Base-by-base conservation (phyloP, 768 basidiomycete species). In the Boletus vinaceobasis region DNA sequence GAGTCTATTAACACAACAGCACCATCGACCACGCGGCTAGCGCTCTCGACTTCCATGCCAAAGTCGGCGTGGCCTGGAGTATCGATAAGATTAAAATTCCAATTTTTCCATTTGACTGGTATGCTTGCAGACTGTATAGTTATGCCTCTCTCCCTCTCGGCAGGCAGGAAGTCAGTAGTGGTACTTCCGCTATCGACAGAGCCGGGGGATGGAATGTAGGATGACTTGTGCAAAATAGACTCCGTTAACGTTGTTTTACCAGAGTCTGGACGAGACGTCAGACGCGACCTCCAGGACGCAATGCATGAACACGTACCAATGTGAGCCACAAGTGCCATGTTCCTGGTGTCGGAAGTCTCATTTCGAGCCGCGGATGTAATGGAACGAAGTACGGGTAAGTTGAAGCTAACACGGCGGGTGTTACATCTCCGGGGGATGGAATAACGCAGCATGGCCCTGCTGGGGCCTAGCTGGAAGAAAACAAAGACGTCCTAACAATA, bases 31-130 rank as follows among this genome's bases (percentile, higher is more conserved):
- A 95, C 87, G 29, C 92, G 84, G 64, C 91, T 93, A 8, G 93
- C 93, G 63, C 91, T 90, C 71, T 94, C 93, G 27, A 95, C 93
- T 65, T 95, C 92, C 91, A 94, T 93, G n/a, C 92, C 92, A 71
- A 95, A 95, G 68, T 95, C 92, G 5, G 90, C 93, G 72, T 95
- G 92, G 35, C 92, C 92, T 15, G 92, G 92, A 4, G 92, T 94
- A 64, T 95, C 93, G 43, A 94, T 85, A 43, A 95, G 80, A 66
- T 93, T 95, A 71, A 90, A 87, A 1, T 80, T 84, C 87, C 88
- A 90, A 50, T 85, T 71, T 67, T 86, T 87, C 91, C 91, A 93
- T 65, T 81, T 79, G 37, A 92, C 88, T 3, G 91, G 91, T 55
- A 94, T 91, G 72, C 90, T 93, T 13, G 92, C 93, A 21, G 90